Conservation (phyloP, 2,329 filamentous ascomycete species). For the Sclerotinia glacialis region DNA sequence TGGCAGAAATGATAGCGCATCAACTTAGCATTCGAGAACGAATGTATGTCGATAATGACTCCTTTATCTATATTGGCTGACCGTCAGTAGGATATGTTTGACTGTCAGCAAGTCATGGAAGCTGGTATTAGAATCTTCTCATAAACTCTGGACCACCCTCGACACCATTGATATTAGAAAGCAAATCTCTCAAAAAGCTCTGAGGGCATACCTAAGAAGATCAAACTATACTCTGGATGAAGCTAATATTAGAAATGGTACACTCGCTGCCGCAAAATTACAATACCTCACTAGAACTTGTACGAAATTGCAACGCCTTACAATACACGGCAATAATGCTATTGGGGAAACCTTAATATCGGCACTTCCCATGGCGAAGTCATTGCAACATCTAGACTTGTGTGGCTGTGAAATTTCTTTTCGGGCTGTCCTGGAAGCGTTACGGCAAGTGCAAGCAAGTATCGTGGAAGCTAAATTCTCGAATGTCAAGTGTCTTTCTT, state of each 20-base stretch:
- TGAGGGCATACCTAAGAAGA: constrained; percentile 34
- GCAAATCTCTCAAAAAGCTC: constrained; percentile 28
- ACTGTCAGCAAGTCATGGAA: constrained; percentile 38
- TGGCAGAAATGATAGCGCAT: constrained; percentile 38
- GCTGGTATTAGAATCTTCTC: constrained; percentile 34
- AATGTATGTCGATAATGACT: constrained; percentile 31
- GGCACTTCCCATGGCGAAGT: constrained; percentile 29
- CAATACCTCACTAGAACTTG: constrained; percentile 33
- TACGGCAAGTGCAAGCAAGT: constrained; percentile 27
- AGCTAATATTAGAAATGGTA: constrained; percentile 30
- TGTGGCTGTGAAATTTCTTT: constrained; percentile 27
- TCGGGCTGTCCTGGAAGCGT: constrained; percentile 20
- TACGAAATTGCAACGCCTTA: constrained; percentile 32
- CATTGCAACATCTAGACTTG: constrained; percentile 28
- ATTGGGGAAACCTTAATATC: constrained; percentile 34
- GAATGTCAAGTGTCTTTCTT: constrained; percentile 16
- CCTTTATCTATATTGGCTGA: constrained; percentile 16
- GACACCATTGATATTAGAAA: constrained; percentile 32
- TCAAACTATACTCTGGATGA: constrained; percentile 36
- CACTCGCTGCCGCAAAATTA: constrained; percentile 31
- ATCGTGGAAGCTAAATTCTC: constrained; percentile 30
- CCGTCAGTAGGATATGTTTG: constrained; percentile 34
- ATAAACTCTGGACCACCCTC: constrained; percentile 36
- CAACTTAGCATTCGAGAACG: constrained; percentile 36
- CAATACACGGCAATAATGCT: constrained; percentile 28